Conservation (phyloP, 2,329 filamentous ascomycete species). For the Samsoniella hepiali region DNA sequence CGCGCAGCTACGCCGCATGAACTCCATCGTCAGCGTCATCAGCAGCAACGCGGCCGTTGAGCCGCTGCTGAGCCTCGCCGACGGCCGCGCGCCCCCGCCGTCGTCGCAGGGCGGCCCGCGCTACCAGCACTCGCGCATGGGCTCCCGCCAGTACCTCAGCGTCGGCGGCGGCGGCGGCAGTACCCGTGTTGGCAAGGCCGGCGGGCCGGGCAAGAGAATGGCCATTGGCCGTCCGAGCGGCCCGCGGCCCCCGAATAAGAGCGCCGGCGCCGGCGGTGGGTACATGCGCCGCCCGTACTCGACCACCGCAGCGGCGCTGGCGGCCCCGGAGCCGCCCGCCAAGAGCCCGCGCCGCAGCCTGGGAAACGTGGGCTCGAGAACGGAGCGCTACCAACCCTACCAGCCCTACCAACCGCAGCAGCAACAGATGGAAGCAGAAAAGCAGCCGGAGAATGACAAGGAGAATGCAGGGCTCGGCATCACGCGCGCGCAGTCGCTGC, state of each 20-base stretch:
- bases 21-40: slow-evolving; percentile 48
- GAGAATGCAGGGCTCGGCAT: slow-evolving; percentile 17
- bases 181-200: neutral
- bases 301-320: neutral
- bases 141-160: slow-evolving; percentile 46
- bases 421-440: neutral
- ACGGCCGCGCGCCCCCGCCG: slow-evolving; percentile 28
- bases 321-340: slow-evolving; percentile 8
- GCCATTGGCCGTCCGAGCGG: slow-evolving; percentile 19
- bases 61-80: slow-evolving; percentile 36
- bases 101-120: no score
- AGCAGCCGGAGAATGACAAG: slow-evolving; percentile 4
- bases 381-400: neutral
- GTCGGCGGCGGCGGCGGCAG: slow-evolving; percentile 24
- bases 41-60: slow-evolving; percentile 38
- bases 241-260: neutral
- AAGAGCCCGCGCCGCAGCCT: slow-evolving; percentile 20
- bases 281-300: neutral
- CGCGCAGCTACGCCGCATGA: slow-evolving; percentile 55
- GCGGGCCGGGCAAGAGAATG: slow-evolving; percentile 11
- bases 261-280: neutral
- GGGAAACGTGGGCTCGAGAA: slow-evolving; percentile 11
- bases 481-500: neutral
- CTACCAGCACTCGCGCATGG: slow-evolving; percentile 27
- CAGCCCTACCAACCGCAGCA: neutral